These are phyloP conservation scores for Fusarium brachygibbosum DNA, from an alignment of 2,329 filamentous ascomycete genomes.

Conservation along the genomic window DNA sequence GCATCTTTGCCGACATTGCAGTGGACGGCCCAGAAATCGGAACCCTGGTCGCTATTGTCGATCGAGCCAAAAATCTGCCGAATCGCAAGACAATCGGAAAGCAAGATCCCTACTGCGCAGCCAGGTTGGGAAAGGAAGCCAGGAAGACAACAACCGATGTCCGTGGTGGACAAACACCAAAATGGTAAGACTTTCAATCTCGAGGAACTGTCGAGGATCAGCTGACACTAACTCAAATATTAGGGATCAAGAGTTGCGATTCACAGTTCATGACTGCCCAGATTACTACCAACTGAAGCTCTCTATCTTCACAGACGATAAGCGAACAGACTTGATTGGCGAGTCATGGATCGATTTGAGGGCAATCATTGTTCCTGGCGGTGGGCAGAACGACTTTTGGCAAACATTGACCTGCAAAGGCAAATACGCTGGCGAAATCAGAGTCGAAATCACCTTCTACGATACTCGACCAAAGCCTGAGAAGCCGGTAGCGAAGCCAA, in stretches of 20 bases:
- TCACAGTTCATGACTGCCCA: conserved; percentile 93
- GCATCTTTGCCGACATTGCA: conserved; percentile 94
- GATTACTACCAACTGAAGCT: conserved; percentile 97
- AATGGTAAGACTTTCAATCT: conserved; percentile 73
- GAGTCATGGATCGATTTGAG: conserved; percentile 91
- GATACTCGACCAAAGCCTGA: conserved; percentile 87
- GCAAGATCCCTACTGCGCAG: conserved; percentile 97
- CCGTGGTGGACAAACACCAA: conserved; percentile 93
- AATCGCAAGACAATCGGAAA: conserved; percentile 98
- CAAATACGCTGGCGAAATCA: conserved; percentile 95
- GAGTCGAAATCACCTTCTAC: conserved; percentile 97
- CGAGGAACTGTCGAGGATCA: neutral
- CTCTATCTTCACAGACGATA: conserved; percentile 98
- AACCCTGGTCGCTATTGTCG: conserved; percentile 90
- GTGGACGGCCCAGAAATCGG: conserved; percentile 94
- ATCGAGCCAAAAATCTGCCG: conserved; percentile 95
- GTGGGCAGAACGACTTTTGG: conserved; percentile 95
- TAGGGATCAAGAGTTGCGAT: conserved; percentile 98
- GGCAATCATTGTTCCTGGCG: conserved; percentile 84
- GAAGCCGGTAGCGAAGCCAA: conserved; percentile 70
- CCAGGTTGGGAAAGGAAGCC: conserved; percentile 92
- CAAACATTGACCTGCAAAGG: conserved; percentile 88
- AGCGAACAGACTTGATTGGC: conserved; percentile 95
- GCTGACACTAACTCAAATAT: conserved; percentile 36
- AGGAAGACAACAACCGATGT: conserved; percentile 97